Base-by-base conservation (phyloP, 2,329 filamentous ascomycete species). In the Paracoccidioides brasiliensis region DNA sequence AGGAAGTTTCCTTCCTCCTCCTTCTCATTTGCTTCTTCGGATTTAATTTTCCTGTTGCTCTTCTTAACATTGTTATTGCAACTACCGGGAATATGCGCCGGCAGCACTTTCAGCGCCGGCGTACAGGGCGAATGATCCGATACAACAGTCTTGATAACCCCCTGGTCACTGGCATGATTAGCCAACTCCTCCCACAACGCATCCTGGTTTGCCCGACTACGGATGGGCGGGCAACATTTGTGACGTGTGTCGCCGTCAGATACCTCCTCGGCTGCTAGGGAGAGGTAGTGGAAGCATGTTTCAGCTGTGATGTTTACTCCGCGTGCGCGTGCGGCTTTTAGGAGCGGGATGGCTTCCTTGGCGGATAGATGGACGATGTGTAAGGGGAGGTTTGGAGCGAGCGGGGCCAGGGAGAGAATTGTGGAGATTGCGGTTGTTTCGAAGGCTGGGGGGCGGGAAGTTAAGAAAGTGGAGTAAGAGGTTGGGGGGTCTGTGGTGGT, bases 51-150 rank as follows among this genome's bases (percentile, higher is more conserved):
- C 61, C 43, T 62, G 65, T 45, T 68, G 57, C 60, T 63, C 54
- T 35, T 54, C 56, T 66, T 67, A 58, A 63, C 65, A 63, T 68
- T 70, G 33, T 14, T 5, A 38, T 9, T 8, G 22, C 37, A 8
- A 5, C 38, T 7, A 41, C 77, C 76, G 14, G 77, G 80, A n/a
- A 93, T 77, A 61, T 85, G 80, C 0, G 78, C 70, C 0, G 91
- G 90, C 0, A 96, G 80, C 15, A 95, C 80, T 72, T 98, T 98
- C 54, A 98, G 79, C 67, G 95, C 84, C 0, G 93, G 91, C 3
- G 93, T 97, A 76, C 93, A 97, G 5, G 93, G 93, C 4, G 88
- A 95, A 76, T 98, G 93, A 67, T 97, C 93, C 0, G 87, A 94
- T 2, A 98, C 93, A 35, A 98, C 80, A 0, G 93, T 97, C 66